Base-by-base conservation (phyloP, 2,329 filamentous ascomycete species). In the Aphanoascus verrucosus region DNA sequence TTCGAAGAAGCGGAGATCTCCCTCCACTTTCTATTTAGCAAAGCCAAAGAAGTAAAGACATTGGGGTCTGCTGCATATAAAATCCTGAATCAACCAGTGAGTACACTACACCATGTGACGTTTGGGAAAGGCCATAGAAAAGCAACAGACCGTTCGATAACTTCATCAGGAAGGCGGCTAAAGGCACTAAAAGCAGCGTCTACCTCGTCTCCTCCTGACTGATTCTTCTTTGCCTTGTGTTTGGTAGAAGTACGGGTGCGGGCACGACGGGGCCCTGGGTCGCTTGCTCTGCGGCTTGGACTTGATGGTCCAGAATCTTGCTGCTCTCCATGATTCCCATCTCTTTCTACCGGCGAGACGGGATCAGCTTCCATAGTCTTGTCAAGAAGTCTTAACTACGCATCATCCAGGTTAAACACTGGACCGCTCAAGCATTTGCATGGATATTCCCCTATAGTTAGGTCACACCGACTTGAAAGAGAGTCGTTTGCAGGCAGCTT, bases 1-100 rank as follows among this genome's bases (percentile, higher is more conserved):
- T 69, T 57, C n/a, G 67, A 56, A 6, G 67, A 69, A 56, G 74
- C 65, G 5, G 74, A 74, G 31, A 66, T 63, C 12, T 59, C 60
- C 55, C 71, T 69, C 73, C 74, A 76, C 63, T 66, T 61, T 48
- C 63, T 65, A 52, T 74, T 75, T 49, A 76, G 60, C 17, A 76
- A 61, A 34, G 69, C 58, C 46, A 75, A 60, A 20, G 73, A 76
- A 14, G 73, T 72, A 60, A 76, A 76, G 19, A 64, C 66, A 58
- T 74, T 72, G 44, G 72, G 65, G 61, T 76, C 73, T 34, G 67
- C 72, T 31, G 63, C 60, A 62, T 72, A 74, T 46, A 76, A 65
- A 56, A 76, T 74, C 57, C 74, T 76, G 59, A 49, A 49, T 28
- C 44, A 45, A 49, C 23, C 42, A 49, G 19, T 57, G 37, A 60